Evolutionary conservation across 2,329 filamentous ascomycete genomes (phyloP).

Genomic region (Ophiocordyceps australis): DNA sequence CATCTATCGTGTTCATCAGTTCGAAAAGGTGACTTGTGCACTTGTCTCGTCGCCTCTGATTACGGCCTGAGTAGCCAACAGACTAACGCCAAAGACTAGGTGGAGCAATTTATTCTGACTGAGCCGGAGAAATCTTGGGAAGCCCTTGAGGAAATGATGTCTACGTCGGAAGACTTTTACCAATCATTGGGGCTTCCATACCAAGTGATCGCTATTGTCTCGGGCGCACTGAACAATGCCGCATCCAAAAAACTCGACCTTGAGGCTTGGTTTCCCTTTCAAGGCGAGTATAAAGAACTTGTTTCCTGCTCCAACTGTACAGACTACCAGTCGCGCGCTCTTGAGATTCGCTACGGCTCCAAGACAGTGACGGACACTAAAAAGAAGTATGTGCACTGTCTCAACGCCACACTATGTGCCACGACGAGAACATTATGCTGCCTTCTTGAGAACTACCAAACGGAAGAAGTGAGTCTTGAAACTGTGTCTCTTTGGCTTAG

Average conservation of each 20-base stretch:
- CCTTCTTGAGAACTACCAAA: conserved; percentile 93
- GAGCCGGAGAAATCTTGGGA: conserved; percentile 88
- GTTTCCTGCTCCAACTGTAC: conserved; percentile 97
- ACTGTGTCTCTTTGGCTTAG: too few relatives aligned
- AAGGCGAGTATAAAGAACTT: conserved; percentile 95
- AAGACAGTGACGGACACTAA: conserved; percentile 69
- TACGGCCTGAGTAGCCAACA: background rate
- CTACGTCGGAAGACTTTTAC: conserved; percentile 85
- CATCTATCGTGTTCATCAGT: conserved; percentile 95
- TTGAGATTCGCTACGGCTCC: conserved; percentile 80
- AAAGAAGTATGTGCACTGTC: conserved; percentile 88
- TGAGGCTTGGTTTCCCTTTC: conserved; percentile 91
- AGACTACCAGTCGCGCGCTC: conserved; percentile 85
- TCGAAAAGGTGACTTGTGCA: conserved; percentile 51
- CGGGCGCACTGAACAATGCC: conserved; percentile 71
- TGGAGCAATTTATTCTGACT: conserved; percentile 64
- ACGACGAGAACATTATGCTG: conserved; percentile 89
- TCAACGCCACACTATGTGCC: conserved; percentile 80
- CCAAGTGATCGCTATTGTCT: conserved; percentile 84
- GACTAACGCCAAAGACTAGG: conserved; percentile 10
- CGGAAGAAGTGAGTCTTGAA: conserved; percentile 59
- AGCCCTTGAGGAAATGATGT: conserved; percentile 85
- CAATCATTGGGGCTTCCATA: conserved; percentile 78
- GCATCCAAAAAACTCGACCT: conserved; percentile 83
- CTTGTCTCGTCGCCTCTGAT: background rate